Evolutionary conservation across 805 yeast genomes (phyloP), one percentile per base, ranked within the genome.

Genomic region (Vanderwaltozyma yarrowii): DNA sequence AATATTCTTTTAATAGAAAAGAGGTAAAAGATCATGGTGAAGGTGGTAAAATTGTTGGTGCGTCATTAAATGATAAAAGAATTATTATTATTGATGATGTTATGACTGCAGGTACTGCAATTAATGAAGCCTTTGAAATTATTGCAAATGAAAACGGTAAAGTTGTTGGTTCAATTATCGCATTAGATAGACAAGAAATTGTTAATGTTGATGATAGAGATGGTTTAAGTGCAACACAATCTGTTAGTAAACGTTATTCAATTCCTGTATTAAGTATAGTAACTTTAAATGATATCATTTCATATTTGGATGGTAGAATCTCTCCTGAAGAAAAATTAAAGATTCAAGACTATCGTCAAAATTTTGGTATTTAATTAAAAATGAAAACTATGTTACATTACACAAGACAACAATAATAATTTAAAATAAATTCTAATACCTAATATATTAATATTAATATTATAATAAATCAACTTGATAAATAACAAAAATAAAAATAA

Each of bases 101-200:
- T 31, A 88, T 89, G 79, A 89, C 97, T 43, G 97, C 97, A 1
- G 98, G 98, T 30, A 92, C 97, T 42, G 97, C 98, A 35, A 87
- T 88, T 58, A 82, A 82, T 51, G 97, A 92, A 65, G 96, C 97
- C 0, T 82, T 84, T 52, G 76, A 71, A 35, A 81, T 92, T 52
- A 86, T 92, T 50, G 62, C 53, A 5, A 63, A 64, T 19, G 89
- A 78, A 47, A 66, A 73, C 26, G 98, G 96, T 35, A 54, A 64
- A 12, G 80, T 86, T 17, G 83, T 78, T 33, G 97, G 94, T 8
- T 75, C 86, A 40, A 79, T 87, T 43, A 84, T 92, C 54, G 95
- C 96, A 7, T 73, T 92, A 49, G 98, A 92, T 62, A 80, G 98
- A 70, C 94, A 88, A 69, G 98, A 92, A 66, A 78, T 92, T 35